Evolutionary conservation across 208 protist species (phyloP).

Genomic region (Lotmaria passim): DNA sequence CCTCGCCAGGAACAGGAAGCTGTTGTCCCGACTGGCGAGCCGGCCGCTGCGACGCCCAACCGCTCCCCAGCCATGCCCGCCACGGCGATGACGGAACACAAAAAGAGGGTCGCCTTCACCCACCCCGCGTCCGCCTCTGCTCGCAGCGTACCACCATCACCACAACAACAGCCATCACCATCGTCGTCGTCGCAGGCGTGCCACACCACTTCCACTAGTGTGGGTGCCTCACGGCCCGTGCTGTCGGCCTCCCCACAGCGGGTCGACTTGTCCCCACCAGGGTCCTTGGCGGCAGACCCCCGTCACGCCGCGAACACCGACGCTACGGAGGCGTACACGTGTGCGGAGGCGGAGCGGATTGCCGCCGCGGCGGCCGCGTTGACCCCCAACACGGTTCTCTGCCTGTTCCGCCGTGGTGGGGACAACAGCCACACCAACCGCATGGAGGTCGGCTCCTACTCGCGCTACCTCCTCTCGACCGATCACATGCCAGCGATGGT

Average conservation of each 20-base stretch:
- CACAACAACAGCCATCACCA: too few species aligned
- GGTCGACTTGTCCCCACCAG: background rate
- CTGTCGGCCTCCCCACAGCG: background rate
- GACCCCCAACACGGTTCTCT: conserved; percentile 35
- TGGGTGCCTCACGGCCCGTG: background rate
- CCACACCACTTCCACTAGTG: too few species aligned
- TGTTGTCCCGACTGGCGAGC: too few species aligned
- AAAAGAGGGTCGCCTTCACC: conserved; percentile 6
- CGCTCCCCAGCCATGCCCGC: background rate
- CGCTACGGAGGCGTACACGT: conserved; percentile 1
- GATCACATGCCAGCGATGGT: conserved; percentile 39
- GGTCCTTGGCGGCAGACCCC: background rate
- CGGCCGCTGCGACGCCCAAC: too few species aligned
- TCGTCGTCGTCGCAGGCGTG: too few species aligned
- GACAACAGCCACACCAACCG: conserved; percentile 83
- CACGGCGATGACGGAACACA: background rate
- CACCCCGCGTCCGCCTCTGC: background rate
- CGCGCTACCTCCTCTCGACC: conserved; percentile 64
- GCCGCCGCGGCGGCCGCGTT: conserved; percentile 23
- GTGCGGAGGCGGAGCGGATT: conserved; percentile 26
- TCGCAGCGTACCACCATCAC: too few species aligned
- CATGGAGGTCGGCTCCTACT: conserved; percentile 74
- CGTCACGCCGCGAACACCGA: background rate
- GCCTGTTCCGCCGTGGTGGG: conserved; percentile 53
- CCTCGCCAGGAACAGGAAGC: background rate